Percentiles rank a stretch among this genome's conserved stretches.
These are phyloP conservation scores for Aspergillus arachidicola DNA, from an alignment of 2,329 filamentous ascomycete species.

Conservation along the genomic window DNA sequence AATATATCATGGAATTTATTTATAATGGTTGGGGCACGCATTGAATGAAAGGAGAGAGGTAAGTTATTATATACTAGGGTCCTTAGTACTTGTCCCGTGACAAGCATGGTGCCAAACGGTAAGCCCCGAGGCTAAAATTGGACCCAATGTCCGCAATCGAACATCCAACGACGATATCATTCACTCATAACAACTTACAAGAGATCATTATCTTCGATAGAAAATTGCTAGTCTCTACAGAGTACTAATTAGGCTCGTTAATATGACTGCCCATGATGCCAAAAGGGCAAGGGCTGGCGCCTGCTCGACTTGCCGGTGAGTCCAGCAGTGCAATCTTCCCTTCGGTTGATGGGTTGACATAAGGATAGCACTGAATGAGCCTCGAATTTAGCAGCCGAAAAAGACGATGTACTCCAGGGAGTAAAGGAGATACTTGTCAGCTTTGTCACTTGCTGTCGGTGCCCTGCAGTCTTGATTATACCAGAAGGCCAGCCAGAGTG, in stretches of 20 bases:
- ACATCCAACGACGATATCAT: not conserved
- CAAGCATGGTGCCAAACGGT: not conserved
- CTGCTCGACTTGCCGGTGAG: constrained; percentile 3
- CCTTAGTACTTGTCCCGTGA: not conserved
- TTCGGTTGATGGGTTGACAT: not conserved
- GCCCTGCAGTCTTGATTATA: constrained; percentile 16
- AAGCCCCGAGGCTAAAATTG: not conserved
- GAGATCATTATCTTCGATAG: not conserved
- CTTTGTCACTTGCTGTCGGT: constrained; percentile 18
- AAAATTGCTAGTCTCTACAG: not conserved
- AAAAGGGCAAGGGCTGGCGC: constrained; percentile 2
- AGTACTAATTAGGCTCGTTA: not conserved
- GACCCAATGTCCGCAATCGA: not conserved
- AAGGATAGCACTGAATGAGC: not conserved
- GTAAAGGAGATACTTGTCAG: constrained; percentile 13
- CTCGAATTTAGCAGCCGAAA: constrained; percentile 13
- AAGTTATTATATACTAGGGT: not conserved
- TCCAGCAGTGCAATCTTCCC: not conserved
- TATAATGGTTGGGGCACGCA: too few species aligned
- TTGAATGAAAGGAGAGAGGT: too few species aligned
- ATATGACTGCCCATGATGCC: not conserved
- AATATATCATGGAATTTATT: too few species aligned
- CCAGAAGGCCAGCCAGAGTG: not conserved
- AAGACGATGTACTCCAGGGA: constrained; percentile 20
- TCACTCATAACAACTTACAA: not conserved